Evolutionary conservation across 2,329 filamentous ascomycete genomes (phyloP).

Genomic region (Penicillium frequentans): DNA sequence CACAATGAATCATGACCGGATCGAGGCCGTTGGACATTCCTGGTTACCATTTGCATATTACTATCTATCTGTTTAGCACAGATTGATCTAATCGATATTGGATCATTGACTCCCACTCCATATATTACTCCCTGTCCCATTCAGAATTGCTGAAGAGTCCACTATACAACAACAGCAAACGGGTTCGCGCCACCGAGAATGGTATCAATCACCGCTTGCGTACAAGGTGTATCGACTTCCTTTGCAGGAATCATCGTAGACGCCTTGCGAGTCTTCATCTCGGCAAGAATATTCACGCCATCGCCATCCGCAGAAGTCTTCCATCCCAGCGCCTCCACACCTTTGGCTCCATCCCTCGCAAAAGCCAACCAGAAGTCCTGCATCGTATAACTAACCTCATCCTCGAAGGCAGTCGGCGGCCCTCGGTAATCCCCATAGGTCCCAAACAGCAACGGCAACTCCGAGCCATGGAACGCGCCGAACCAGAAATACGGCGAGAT

Average conservation of each 20-base stretch:
- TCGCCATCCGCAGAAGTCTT: neutral
- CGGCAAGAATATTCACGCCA: neutral
- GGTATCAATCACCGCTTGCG: neutral
- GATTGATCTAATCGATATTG: conserved; percentile 8
- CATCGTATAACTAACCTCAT: neutral
- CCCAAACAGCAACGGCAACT: neutral
- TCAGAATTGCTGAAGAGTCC: neutral
- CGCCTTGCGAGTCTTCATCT: neutral
- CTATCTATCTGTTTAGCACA: neutral
- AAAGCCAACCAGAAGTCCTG: neutral
- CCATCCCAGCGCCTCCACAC: neutral
- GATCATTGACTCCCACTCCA: neutral
- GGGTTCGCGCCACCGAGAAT: neutral
- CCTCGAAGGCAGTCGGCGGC: neutral
- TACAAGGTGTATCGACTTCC: neutral
- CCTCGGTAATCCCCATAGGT: neutral
- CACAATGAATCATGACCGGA: conserved; percentile 14
- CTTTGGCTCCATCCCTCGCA: neutral
- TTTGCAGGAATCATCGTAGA: neutral
- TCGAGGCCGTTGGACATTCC: conserved; percentile 9
- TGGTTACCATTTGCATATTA: neutral
- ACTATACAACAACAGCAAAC: neutral
- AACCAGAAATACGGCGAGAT: conserved; percentile 1
- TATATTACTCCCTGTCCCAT: neutral
- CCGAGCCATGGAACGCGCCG: neutral